phyloP scores from a whole-genome alignment of 805 yeast species.

The Starmera quercuum region DNA sequence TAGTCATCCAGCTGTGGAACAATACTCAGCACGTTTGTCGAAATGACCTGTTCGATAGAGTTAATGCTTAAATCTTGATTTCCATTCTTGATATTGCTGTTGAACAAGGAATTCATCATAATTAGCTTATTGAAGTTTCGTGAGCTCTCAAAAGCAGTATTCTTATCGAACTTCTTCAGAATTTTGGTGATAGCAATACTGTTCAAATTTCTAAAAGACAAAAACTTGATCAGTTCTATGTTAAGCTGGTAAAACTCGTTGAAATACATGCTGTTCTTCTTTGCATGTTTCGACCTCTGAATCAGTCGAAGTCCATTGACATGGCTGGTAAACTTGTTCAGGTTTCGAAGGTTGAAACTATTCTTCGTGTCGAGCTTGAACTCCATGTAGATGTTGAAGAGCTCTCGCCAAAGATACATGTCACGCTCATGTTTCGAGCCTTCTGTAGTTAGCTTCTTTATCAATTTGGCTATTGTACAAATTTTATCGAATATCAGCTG shows the following conservation, averaged over 20 bases:
- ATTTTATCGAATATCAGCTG: conserved; percentile 4
- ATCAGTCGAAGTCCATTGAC: conserved; percentile 30
- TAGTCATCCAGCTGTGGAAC: conserved; percentile 74
- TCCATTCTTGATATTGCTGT: conserved; percentile 42
- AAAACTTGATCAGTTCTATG: conserved; percentile 43
- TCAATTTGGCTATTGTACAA: conserved; percentile 24
- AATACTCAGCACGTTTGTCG: conserved; percentile 43
- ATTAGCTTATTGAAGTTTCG: conserved; percentile 37
- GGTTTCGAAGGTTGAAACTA: conserved; percentile 38
- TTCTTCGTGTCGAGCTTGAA: conserved; percentile 55
- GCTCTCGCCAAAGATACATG: conserved; percentile 61
- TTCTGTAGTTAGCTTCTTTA: conserved; percentile 6
- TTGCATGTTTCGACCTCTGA: conserved; percentile 30
- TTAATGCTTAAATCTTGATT: conserved; percentile 30
- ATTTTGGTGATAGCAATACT: conserved; percentile 59
- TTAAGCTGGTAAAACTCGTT: conserved; percentile 46
- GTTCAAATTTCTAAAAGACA: conserved; percentile 56
- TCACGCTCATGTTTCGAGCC: conserved; percentile 34
- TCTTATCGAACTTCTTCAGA: conserved; percentile 69
- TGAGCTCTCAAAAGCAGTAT: conserved; percentile 47
- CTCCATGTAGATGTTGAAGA: conserved; percentile 59
- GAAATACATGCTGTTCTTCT: conserved; percentile 39
- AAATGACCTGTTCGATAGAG: conserved; percentile 33
- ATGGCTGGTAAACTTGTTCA: conserved; percentile 33
- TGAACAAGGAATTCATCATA: conserved; percentile 37